Base-by-base conservation (phyloP, 768 basidiomycete genomes). In the Ramaria sp. region DNA sequence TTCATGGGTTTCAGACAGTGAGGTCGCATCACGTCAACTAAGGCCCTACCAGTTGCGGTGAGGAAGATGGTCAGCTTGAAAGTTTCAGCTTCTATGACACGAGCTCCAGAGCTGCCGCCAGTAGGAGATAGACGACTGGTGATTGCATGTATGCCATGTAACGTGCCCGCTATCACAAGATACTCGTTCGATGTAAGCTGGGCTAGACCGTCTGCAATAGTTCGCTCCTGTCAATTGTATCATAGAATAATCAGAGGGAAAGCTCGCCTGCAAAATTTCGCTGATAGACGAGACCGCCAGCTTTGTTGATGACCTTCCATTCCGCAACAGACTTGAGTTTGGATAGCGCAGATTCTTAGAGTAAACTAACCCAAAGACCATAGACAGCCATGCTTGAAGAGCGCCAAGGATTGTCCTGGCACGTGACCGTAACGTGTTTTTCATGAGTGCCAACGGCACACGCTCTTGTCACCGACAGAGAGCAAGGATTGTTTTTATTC, bases 91-190 rank as follows among this genome's bases (percentile, higher is more conserved):
- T 97, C 95, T 61, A 98, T 94, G n/a, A 91, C 84, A 65, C 97
- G 88, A 7, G 86, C 88, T 17, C 92, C 92, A 15, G 92, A 93
- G 66, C 88, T 86, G 20, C 78, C 65, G 4, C 86, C 87, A 17
- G 78, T 81, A 2, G 96, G 95, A 4, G 89, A 91, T 46, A 99
- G 75, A 45, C 90, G 82, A 60, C 87, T 86, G 0, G 95, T 97
- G 63, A 98, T 98, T n/a, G 96, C 96, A 64, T 98, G 96, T 30
- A 99, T 95, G 51, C 95, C 94, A 61, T 98, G 96, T 38, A 98
- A 72, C 13, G 96, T 98, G 45, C 95, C 95, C 2, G 96, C 96
- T 41, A 98, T 81, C 17, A 98, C 90, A 54, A 99, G 82, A 62
- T 92, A 87, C 73, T 96, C 93, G 70, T 96, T 96, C 20, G 94